Base-by-base conservation (phyloP, 257 asterid species). In the Solanum sejunctum region DNA sequence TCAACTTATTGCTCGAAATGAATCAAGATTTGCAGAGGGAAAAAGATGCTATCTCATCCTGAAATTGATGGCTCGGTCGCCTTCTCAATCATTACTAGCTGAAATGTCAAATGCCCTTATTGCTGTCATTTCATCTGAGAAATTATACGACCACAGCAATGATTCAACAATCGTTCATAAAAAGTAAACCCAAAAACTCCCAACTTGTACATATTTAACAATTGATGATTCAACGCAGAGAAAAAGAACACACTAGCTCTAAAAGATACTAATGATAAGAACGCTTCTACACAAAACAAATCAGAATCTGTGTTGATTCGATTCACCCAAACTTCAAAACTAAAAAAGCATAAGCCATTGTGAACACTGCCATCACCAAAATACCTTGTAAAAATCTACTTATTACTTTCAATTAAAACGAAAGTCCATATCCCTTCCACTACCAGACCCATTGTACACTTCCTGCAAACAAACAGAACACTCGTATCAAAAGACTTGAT, bases 351-450 rank as follows among this genome's bases (percentile, higher is more conserved):
- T 55, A 16, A 17, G 84, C 77, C 28, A 15, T 20, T 20, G 66
- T 58, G 66, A 4, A 20, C 66, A 58, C 15, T 45, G 23, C 54
- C 26, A 66, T 51, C n/a, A 17, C 57, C 78, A 52, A 66, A 36
- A 54, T 69, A 81, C 78, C 57, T 82, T 84, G 18, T 55, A 16
- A 61, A 32, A 69, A 69, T 69, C 51, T 36, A 32, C 12, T 9
- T 32, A 28, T 13, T 39, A 75, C 10, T 69, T 43, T 66, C 83
- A 69, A 64, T 84, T 83, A 60, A 86, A 83, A 32, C 84, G 83
- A 41, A 84, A 84, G 73, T 86, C 87, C 45, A 60, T 83, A 64
- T 86, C 83, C n/a, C 70, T 84, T 75, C 61, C 82, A 75, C 23
- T 49, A 49, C 61, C 82, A 75, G 82, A 75, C 8, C 23, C 82